These are phyloP conservation scores for Furcasterigmium sp. DNA, from an alignment of 2,329 filamentous ascomycete species.

Conservation along the genomic window DNA sequence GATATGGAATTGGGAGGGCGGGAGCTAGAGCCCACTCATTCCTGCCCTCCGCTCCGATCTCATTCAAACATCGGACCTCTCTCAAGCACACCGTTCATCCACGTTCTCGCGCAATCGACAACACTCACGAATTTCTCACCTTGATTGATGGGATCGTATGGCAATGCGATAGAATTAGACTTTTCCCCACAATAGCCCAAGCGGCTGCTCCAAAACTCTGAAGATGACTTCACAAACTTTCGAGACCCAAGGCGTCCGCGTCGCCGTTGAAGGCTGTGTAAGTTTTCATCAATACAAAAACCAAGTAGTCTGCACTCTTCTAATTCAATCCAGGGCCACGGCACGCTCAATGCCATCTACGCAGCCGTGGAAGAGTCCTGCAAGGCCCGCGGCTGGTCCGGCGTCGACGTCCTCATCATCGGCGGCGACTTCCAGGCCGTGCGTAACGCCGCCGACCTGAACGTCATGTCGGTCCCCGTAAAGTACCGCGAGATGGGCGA, in stretches of 20 bases:
- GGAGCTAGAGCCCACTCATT: too few species aligned
- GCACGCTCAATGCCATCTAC: constrained; percentile 88
- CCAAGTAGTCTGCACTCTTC: background rate
- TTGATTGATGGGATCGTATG: too few species aligned
- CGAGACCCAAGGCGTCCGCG: constrained; percentile 51
- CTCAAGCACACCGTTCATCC: too few species aligned
- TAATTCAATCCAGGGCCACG: constrained; percentile 65
- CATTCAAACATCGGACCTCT: too few species aligned
- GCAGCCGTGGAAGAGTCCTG: constrained; percentile 67
- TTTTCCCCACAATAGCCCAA: too few species aligned
- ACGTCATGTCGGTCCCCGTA: constrained; percentile 79
- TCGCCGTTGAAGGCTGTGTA: constrained; percentile 86
- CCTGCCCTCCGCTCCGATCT: too few species aligned
- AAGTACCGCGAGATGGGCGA: constrained; percentile 89
- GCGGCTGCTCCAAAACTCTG: too few species aligned
- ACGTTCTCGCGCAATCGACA: too few species aligned
- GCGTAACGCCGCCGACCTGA: constrained; percentile 82
- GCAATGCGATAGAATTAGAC: too few species aligned
- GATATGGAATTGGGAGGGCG: too few species aligned
- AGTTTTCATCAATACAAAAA: constrained; percentile 24
- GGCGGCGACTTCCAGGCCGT: constrained; percentile 87
- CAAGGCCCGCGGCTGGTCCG: constrained; percentile 68
- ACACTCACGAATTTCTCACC: too few species aligned
- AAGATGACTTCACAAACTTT: constrained; percentile 23
- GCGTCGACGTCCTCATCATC: constrained; percentile 86